Evolutionary conservation across 2,329 filamentous ascomycete genomes (phyloP).

Genomic region (Passalora sequoiae): DNA sequence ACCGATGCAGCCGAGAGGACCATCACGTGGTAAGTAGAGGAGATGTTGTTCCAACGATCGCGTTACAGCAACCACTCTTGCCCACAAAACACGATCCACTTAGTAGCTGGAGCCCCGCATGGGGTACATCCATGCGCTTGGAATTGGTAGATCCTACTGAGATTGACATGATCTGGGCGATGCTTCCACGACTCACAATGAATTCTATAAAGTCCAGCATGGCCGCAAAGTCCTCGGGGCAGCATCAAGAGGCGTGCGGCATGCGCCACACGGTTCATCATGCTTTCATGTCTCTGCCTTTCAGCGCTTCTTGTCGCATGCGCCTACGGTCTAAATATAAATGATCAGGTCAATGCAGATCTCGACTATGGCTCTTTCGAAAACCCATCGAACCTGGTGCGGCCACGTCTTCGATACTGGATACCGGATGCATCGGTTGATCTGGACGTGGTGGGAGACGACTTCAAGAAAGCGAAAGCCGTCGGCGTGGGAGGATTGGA

Average conservation of each 20-base stretch:
- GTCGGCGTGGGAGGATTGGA: constrained; percentile 40
- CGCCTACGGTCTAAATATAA: constrained; percentile 7
- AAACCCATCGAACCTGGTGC: constrained; percentile 28
- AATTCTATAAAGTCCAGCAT: neutral
- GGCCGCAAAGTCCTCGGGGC: neutral
- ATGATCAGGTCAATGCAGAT: constrained; percentile 21
- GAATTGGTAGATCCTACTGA: too few species aligned
- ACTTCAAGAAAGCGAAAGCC: constrained; percentile 31
- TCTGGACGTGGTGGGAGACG: constrained; percentile 25
- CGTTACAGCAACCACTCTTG: too few species aligned
- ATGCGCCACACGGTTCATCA: neutral
- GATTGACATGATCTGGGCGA: too few species aligned
- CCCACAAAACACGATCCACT: too few species aligned
- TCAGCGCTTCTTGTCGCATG: neutral
- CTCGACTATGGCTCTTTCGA: constrained; percentile 28
- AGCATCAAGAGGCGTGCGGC: neutral
- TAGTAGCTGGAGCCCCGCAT: too few species aligned
- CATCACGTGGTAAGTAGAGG: too few species aligned
- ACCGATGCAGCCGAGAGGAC: too few species aligned
- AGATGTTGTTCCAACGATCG: too few species aligned
- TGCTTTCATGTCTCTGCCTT: neutral
- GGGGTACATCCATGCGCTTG: too few species aligned
- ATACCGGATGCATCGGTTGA: constrained; percentile 37
- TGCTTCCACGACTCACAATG: too few species aligned
- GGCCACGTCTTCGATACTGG: constrained; percentile 36